phyloP scores from a whole-genome alignment of 1,139 yeast genomes.

The Geotrichum candidum region DNA sequence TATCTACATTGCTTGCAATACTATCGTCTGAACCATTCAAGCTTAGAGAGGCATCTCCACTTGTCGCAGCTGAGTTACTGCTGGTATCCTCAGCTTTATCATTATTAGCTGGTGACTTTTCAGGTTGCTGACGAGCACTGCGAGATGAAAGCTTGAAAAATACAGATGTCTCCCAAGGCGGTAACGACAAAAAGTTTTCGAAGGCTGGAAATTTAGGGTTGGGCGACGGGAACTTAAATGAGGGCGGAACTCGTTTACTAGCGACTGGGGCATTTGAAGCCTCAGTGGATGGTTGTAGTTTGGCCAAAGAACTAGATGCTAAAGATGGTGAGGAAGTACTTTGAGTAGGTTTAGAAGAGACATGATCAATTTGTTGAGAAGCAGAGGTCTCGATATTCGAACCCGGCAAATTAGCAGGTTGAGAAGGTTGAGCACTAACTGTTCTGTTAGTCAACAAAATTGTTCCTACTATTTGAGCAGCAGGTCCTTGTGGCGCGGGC shows the following conservation, averaged over 20 bases:
- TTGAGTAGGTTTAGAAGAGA: neutral
- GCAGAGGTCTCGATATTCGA: neutral
- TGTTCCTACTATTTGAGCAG: neutral
- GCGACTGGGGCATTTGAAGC: neutral
- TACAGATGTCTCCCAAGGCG: neutral
- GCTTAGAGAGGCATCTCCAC: no score
- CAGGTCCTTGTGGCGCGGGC: neutral
- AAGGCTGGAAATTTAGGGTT: neutral
- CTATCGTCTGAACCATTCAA: neutral
- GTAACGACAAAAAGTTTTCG: neutral
- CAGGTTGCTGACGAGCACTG: neutral
- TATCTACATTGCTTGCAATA: neutral
- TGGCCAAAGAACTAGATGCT: neutral
- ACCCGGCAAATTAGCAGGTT: neutral
- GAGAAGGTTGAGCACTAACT: neutral
- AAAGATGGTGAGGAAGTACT: neutral
- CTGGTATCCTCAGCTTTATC: neutral
- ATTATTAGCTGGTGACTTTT: neutral
- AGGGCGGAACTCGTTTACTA: neutral
- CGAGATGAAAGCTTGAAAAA: neutral
- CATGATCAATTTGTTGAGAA: neutral
- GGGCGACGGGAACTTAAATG: neutral
- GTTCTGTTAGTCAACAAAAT: neutral
- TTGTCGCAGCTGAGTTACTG: neutral
- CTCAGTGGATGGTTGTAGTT: neutral